phyloP scores from a whole-genome alignment of 768 basidiomycete species.

The Atractiella rhizophila region DNA sequence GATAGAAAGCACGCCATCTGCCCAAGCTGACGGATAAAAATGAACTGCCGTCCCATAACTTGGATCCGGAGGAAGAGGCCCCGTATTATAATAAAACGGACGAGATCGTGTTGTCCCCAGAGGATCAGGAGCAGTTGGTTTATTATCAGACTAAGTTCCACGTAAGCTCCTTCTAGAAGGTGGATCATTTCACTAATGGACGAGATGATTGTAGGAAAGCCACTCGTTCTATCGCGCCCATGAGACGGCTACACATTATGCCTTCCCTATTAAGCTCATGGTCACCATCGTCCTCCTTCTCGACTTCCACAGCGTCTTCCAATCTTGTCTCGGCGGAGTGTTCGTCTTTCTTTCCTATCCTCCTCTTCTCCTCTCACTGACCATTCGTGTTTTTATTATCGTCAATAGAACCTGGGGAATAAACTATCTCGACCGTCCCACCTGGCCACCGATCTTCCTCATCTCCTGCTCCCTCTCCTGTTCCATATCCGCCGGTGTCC shows the following conservation, averaged over 20 bases:
- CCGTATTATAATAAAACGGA: background rate
- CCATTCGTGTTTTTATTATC: background rate
- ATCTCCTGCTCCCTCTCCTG: slow-evolving; percentile 9
- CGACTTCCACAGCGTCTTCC: slow-evolving; percentile 8
- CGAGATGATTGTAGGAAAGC: background rate
- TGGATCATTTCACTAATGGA: too few relatives aligned
- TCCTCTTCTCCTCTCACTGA: too few relatives aligned
- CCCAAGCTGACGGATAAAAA: slow-evolving; percentile 9
- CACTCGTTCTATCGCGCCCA: slow-evolving; percentile 9
- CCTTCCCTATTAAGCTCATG: slow-evolving; percentile 5
- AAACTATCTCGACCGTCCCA: slow-evolving; percentile 2
- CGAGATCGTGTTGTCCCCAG: slow-evolving; percentile 6
- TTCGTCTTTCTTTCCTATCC: background rate
- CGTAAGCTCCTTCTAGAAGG: background rate
- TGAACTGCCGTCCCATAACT: slow-evolving; percentile 5
- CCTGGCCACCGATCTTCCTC: slow-evolving; percentile 1
- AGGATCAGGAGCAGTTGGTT: slow-evolving; percentile 6
- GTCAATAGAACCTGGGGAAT: slow-evolving; percentile 7
- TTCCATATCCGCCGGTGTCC: slow-evolving; percentile 7
- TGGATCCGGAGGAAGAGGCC: slow-evolving; percentile 1
- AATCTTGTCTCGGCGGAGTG: slow-evolving; percentile 1
- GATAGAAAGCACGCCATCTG: slow-evolving; percentile 3
- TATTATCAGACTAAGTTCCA: slow-evolving; percentile 8
- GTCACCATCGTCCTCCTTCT: slow-evolving; percentile 5
- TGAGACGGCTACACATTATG: slow-evolving; percentile 8